These are phyloP conservation scores for Chaetomium cochliodes DNA, from an alignment of 495 filamentous ascomycete genomes.

Conservation along the genomic window DNA sequence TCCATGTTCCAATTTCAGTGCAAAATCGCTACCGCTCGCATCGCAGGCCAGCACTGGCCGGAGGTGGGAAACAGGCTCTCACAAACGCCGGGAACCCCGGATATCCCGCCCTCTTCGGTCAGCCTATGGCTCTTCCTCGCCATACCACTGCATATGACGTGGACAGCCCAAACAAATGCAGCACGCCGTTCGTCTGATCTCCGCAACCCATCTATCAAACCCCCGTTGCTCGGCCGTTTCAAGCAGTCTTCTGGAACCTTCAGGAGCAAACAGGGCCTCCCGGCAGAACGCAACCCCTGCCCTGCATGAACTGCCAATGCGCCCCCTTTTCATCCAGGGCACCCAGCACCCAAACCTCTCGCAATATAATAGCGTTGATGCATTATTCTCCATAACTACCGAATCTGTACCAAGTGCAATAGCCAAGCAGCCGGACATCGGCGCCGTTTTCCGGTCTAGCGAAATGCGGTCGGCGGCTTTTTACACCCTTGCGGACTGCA, in stretches of 20 bases:
- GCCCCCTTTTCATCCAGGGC: background rate
- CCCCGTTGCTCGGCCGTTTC: constrained; percentile 35
- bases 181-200: constrained; percentile 6
- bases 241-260: constrained; percentile 38
- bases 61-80: too few relatives aligned
- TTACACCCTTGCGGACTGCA: constrained; percentile 3
- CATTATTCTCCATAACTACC: background rate
- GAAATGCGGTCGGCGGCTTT: constrained; percentile 25
- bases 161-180: background rate
- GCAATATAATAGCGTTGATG: background rate
- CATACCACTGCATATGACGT: background rate
- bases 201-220: background rate
- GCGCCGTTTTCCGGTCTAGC: constrained; percentile 34
- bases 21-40: background rate
- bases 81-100: background rate
- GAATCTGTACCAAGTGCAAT: background rate
- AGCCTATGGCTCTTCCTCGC: background rate
- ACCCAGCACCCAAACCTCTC: background rate
- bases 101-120: background rate
- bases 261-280: constrained; percentile 14
- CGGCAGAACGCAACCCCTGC: background rate
- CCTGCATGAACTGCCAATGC: background rate
- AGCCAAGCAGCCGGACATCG: constrained; percentile 23
- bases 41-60: background rate
- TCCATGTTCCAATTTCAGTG: background rate